These are phyloP conservation scores for Echeveria elegans DNA, from an alignment of 164 flowering plant species.

Conservation along the genomic window DNA sequence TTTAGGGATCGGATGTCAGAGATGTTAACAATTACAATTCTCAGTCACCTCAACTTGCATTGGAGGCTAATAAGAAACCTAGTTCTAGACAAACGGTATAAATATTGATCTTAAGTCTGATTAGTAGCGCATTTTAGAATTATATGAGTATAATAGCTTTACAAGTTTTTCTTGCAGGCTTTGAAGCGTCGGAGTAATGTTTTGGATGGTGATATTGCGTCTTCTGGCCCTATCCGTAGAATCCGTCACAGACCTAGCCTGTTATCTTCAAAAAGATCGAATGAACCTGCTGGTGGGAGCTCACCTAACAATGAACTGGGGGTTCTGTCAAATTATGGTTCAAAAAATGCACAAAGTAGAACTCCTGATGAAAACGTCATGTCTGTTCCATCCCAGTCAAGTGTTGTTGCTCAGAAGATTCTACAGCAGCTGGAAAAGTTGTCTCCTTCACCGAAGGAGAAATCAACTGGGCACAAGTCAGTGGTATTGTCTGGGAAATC, in stretches of 20 bases:
- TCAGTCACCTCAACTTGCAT: conserved; percentile 28
- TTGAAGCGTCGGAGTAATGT: conserved; percentile 67
- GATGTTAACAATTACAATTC: conserved; percentile 30
- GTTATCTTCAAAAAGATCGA: conserved; percentile 27
- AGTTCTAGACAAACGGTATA: conserved; percentile 40
- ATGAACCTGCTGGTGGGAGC: conserved; percentile 10
- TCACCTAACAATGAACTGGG: conserved; percentile 11
- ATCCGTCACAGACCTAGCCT: conserved; percentile 73
- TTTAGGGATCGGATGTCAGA: conserved; percentile 25
- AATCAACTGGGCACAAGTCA: conserved; percentile 41
- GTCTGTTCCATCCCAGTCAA: conserved; percentile 63
- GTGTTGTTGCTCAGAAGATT: conserved; percentile 65
- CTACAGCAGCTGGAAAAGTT: conserved; percentile 68
- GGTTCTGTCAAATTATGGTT: conserved; percentile 13
- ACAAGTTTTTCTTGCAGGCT: conserved; percentile 30
- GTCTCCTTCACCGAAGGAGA: conserved; percentile 50
- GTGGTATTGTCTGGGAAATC: conserved; percentile 34
- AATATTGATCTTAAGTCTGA: background rate
- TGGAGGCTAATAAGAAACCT: conserved; percentile 25
- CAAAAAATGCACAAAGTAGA: conserved; percentile 23
- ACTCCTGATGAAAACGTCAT: conserved; percentile 24
- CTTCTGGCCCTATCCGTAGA: conserved; percentile 73
- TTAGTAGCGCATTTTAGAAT: background rate
- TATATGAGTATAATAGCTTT: background rate
- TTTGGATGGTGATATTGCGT: conserved; percentile 68